Base-by-base conservation (phyloP, 257 asterid genomes). In the Dorcoceras hygrometricum region DNA sequence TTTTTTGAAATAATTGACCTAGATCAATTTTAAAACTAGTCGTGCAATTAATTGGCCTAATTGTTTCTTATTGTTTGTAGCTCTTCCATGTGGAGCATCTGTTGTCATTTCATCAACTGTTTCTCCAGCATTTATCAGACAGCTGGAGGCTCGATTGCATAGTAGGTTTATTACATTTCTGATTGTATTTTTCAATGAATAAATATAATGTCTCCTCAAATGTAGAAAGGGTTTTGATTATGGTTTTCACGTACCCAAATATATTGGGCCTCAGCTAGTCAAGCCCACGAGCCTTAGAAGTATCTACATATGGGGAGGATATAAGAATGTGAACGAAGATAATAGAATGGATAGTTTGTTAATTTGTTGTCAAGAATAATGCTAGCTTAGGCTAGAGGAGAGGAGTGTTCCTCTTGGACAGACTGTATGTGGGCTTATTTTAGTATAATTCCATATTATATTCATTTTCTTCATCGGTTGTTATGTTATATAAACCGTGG, bases 71-170 rank as follows among this genome's bases (percentile, higher is more conserved):
- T 39, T 73, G 68, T 73, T 70, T 80, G 76, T 71, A 93, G 97
- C 90, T 77, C 97, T 93, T 78, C 89, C 94, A 64, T 69, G 80
- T 56, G 99, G 97, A 65, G 90, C 99, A 70, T 83, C 95, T 66
- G 57, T 93, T 77, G 66, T 93, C 76, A 90, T 93, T 55, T 85
- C 95, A 53, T 93, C 99, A 62, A 93, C 99, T 57, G 96, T 93
- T 69, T 93, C 99, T 78, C 99, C 99, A 20, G 87, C 97, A 78
- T 90, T 84, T 80, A 83, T 93, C 70, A 83, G 84, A 78, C 90
- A 82, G 74, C 88, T 93, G 23, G 95, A 88, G 68, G 80, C 70
- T 63, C 87, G 92, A 77, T 81, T 93, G 84, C 86, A 83, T n/a
- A 81, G 99, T 93, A 83, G 58, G 91, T 78, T 54, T 69, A 53